Evolutionary conservation across 495 filamentous ascomycete genomes (phyloP).

Genomic region (Glonium stellatum): DNA sequence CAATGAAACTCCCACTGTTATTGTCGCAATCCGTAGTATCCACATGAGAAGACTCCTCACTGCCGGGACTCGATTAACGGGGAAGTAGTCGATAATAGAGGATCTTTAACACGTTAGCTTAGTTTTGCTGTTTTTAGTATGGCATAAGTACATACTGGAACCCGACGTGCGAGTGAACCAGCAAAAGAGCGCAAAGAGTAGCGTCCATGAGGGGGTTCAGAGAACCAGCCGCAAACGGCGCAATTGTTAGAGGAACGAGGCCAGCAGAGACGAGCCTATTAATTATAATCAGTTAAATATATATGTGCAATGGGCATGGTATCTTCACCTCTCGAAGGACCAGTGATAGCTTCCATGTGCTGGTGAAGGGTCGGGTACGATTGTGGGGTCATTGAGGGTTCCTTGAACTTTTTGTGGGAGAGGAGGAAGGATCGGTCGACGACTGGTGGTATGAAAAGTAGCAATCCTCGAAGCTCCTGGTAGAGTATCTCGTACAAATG

Average conservation of each 20-base stretch:
- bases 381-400: slow-evolving; percentile 74
- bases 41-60: slow-evolving; percentile 58
- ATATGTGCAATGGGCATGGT: neutral
- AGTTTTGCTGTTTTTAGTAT: neutral
- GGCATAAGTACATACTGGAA: slow-evolving; percentile 56
- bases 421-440: slow-evolving; percentile 40
- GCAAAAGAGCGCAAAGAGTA: slow-evolving; percentile 68
- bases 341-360: slow-evolving; percentile 95
- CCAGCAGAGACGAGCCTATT: slow-evolving; percentile 61
- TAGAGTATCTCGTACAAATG: slow-evolving; percentile 20
- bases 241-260: slow-evolving; percentile 78
- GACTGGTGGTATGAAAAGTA: slow-evolving; percentile 38
- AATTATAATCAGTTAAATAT: neutral
- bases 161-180: slow-evolving; percentile 91
- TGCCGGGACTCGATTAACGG: slow-evolving; percentile 60
- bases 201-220: slow-evolving; percentile 86
- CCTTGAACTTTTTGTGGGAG: slow-evolving; percentile 41
- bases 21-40: slow-evolving; percentile 69
- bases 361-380: slow-evolving; percentile 62
- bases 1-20: slow-evolving; percentile 75
- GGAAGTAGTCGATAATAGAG: slow-evolving; percentile 86
- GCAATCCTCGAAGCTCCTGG: slow-evolving; percentile 31
- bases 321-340: slow-evolving; percentile 77
- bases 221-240: slow-evolving; percentile 85
- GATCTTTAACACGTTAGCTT: slow-evolving; percentile 41